Conservation (phyloP, 2,329 filamentous ascomycete species). For the Xylogone sp. region DNA sequence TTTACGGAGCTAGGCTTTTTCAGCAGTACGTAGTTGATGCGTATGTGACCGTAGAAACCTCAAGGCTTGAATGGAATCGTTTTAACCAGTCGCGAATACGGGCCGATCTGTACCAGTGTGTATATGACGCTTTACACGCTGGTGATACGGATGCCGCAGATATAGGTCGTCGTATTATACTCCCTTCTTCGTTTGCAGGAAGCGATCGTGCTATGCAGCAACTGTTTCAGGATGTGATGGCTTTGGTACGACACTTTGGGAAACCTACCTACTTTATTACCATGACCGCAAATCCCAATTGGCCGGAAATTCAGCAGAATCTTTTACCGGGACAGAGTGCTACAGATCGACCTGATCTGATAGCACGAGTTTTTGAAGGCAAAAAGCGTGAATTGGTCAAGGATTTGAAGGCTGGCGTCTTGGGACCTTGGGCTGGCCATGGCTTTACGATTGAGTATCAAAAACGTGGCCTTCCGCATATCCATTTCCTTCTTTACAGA, state of each 20-base stretch:
- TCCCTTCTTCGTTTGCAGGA: background rate
- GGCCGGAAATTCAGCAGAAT: slow-evolving; percentile 1
- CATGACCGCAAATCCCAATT: background rate
- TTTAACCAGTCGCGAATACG: background rate
- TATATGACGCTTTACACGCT: background rate
- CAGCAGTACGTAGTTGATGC: background rate
- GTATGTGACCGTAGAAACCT: background rate
- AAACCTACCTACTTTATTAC: background rate
- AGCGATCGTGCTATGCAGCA: background rate
- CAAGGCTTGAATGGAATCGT: background rate
- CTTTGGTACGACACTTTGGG: background rate
- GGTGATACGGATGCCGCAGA: background rate
- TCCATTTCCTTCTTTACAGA: slow-evolving; percentile 1
- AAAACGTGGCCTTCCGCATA: slow-evolving; percentile 4
- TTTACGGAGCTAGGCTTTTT: background rate
- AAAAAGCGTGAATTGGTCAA: slow-evolving; percentile 3
- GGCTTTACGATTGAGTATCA: slow-evolving; percentile 8
- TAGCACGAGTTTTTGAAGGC: slow-evolving; percentile 1
- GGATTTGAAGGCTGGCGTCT: background rate
- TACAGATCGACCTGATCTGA: slow-evolving; percentile 3
- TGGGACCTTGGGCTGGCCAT: slow-evolving; percentile 1
- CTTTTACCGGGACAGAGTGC: background rate
- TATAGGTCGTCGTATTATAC: background rate
- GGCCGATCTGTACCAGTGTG: background rate
- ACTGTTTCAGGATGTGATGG: background rate